A percentile compares a stretch with the other conserved stretches of the same genome.
Conservation (phyloP, 345 rosid species). For the Melaleuca quinquenervia region DNA sequence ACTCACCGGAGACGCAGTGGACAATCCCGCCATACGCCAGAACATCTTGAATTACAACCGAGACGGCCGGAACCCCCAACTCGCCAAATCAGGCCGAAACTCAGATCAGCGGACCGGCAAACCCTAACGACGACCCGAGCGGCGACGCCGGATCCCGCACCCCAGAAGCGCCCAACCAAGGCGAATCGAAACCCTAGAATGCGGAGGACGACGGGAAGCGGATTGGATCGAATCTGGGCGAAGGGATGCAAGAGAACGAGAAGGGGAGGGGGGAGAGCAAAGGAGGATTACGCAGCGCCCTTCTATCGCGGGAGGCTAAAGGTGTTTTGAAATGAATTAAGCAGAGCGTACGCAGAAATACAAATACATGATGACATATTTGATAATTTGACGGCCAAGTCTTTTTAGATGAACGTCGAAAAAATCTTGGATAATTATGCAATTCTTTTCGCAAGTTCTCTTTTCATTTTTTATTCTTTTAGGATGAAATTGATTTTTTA, state of each 20-base stretch:
- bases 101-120: not conserved
- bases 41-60: constrained; percentile 62
- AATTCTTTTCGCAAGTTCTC: fast-evolving
- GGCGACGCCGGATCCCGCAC: not conserved
- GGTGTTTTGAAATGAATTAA: not conserved
- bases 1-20: constrained; percentile 91
- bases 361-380: not conserved
- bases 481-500: not conserved
- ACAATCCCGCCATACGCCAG: constrained; percentile 93
- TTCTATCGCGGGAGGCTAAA: not conserved
- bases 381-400: not conserved
- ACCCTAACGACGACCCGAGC: not conserved
- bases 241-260: not conserved
- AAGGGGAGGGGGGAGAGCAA: not conserved
- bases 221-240: not conserved
- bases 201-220: not conserved
- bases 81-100: not conserved
- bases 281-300: not conserved
- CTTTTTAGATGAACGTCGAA: not conserved
- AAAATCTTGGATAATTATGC: not conserved
- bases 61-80: constrained; percentile 6
- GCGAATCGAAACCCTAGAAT: not conserved
- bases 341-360: not conserved
- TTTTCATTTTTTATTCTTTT: not conserved
- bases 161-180: not conserved